These are phyloP conservation scores for Candida coleopterorum DNA, from an alignment of 805 yeast species.

Conservation along the genomic window DNA sequence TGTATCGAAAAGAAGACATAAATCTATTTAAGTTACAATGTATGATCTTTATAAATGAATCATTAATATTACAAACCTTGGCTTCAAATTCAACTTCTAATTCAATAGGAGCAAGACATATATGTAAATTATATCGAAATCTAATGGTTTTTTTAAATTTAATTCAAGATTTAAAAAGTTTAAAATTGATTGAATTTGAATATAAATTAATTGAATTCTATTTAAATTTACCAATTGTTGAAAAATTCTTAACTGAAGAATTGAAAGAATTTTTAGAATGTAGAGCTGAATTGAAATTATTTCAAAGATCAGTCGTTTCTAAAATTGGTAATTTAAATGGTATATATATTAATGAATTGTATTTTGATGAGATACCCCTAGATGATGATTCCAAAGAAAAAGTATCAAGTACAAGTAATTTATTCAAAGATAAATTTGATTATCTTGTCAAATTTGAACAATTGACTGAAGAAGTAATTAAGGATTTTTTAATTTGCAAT, in stretches of 20 bases:
- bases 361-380: conserved; percentile 20
- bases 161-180: conserved; percentile 20
- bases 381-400: conserved; percentile 6
- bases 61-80: conserved; percentile 30
- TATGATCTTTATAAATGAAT: conserved; percentile 33
- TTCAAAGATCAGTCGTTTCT: conserved; percentile 42
- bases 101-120: conserved; percentile 38
- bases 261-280: conserved; percentile 30
- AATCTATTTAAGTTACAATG: conserved; percentile 24
- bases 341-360: conserved; percentile 15
- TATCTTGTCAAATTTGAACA: conserved; percentile 36
- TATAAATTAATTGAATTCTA: conserved; percentile 38
- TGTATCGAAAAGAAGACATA: conserved; percentile 8
- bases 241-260: conserved; percentile 15
- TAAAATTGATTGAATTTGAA: conserved; percentile 36
- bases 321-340: conserved; percentile 20
- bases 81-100: conserved; percentile 32
- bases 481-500: conserved; percentile 45
- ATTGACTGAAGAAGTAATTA: conserved; percentile 53
- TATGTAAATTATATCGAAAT: conserved; percentile 35
- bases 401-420: not conserved
- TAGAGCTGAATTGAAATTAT: conserved; percentile 45
- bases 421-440: conserved; percentile 11
- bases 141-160: conserved; percentile 39
- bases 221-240: conserved; percentile 20